Conservation (phyloP, 345 rosid genomes). For the Iberis pinnata region DNA sequence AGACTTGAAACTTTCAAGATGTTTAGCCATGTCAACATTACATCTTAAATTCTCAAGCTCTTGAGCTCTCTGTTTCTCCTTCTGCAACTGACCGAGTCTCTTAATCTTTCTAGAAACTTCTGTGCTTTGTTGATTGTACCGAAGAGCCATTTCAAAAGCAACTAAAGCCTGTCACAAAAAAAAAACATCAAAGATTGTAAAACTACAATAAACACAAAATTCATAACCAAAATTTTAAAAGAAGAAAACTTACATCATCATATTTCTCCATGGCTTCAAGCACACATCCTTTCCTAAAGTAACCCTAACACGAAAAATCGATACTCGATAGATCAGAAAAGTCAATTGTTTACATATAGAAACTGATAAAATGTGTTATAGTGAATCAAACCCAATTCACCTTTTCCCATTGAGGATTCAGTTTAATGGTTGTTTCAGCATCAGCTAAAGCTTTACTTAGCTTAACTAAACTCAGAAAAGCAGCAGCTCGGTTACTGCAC, state of each 20-base stretch:
- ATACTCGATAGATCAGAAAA: conserved; percentile 17
- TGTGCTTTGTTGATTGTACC: conserved; percentile 70
- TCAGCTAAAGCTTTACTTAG: conserved; percentile 89
- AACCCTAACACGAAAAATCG: conserved; percentile 64
- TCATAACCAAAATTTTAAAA: neutral
- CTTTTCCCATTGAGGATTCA: conserved; percentile 97
- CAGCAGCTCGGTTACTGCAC: conserved; percentile 92
- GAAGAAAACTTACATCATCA: conserved; percentile 52
- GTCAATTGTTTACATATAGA: neutral
- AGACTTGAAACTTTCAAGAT: conserved; percentile 53
- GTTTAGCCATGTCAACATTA: conserved; percentile 67
- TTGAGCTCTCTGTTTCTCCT: conserved; percentile 72
- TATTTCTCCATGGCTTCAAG: conserved; percentile 92
- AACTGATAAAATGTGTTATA: no score
- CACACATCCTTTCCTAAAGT: conserved; percentile 93
- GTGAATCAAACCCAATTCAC: conserved; percentile 24
- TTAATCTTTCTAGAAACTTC: conserved; percentile 86
- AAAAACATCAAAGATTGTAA: conserved; percentile 9
- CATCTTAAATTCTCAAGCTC: conserved; percentile 78
- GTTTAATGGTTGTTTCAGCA: conserved; percentile 72
- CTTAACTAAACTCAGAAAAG: conserved; percentile 80
- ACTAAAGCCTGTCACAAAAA: conserved; percentile 57
- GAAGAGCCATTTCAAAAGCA: conserved; percentile 68
- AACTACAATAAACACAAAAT: conserved; percentile 1
- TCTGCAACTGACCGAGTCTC: conserved; percentile 58